Percentiles rank a stretch among this genome's conserved stretches.
Evolutionary conservation across 495 filamentous ascomycete genomes (phyloP).

Genomic region (Aspergillus carlsbadensis): DNA sequence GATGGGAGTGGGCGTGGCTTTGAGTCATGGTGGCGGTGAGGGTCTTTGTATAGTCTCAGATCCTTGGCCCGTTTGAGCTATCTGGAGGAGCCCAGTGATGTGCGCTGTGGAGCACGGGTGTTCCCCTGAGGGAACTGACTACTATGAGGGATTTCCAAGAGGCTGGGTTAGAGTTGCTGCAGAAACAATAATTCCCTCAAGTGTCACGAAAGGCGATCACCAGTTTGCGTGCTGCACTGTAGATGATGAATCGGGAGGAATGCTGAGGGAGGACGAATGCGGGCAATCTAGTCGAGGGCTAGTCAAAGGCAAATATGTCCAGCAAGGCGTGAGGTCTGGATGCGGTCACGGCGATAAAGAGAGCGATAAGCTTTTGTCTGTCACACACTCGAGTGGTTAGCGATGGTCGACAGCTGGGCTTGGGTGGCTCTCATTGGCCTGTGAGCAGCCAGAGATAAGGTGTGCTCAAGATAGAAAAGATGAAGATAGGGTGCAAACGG

Average conservation of each 20-base stretch:
- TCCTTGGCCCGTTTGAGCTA: slow-evolving; percentile 12
- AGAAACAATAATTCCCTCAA: slow-evolving; percentile 23
- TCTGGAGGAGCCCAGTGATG: slow-evolving; percentile 36
- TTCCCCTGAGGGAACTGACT: slow-evolving; percentile 26
- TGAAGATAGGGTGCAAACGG: slow-evolving; percentile 4
- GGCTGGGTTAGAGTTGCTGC: slow-evolving; percentile 3
- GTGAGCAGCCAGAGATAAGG: slow-evolving; percentile 38
- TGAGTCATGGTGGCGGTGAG: slow-evolving; percentile 51
- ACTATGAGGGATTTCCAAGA: slow-evolving; percentile 34
- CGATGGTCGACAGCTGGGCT: slow-evolving; percentile 7
- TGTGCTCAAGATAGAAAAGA: slow-evolving; percentile 7
- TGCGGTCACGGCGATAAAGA: slow-evolving; percentile 15
- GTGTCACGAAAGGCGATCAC: slow-evolving; percentile 1
- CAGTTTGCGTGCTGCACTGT: slow-evolving; percentile 3
- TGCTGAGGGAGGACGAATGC: slow-evolving; percentile 17
- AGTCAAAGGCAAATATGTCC: slow-evolving; percentile 22
- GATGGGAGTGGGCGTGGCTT: slow-evolving; percentile 26
- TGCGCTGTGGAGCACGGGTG: slow-evolving; percentile 35
- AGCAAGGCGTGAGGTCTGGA: slow-evolving; percentile 6
- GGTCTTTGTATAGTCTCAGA: slow-evolving; percentile 24
- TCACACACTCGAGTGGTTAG: slow-evolving; percentile 21
- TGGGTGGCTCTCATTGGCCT: slow-evolving; percentile 22
- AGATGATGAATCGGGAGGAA: slow-evolving; percentile 7
- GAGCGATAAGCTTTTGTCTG: slow-evolving; percentile 25
- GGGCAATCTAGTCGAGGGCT: slow-evolving; percentile 12